Conservation (phyloP, 2,329 filamentous ascomycete genomes). For the Penicillium sp. region DNA sequence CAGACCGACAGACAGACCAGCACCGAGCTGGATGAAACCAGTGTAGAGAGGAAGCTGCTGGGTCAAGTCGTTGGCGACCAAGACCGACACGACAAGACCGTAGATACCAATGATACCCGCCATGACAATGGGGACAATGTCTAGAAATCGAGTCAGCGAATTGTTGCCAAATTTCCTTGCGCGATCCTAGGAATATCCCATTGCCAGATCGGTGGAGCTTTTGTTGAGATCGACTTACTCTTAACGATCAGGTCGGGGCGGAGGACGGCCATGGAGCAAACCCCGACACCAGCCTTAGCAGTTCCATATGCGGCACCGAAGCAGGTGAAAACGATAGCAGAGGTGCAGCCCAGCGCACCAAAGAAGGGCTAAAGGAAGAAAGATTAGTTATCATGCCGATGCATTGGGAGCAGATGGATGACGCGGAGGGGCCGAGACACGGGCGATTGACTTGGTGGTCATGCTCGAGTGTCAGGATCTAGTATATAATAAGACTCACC, state of each 20-base stretch:
- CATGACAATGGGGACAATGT: slow-evolving; percentile 99
- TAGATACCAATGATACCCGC: slow-evolving; percentile 99
- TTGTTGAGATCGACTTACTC: slow-evolving; percentile 65
- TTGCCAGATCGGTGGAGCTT: slow-evolving; percentile 14
- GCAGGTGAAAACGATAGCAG: slow-evolving; percentile 94
- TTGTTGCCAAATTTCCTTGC: neutral
- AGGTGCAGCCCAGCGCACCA: slow-evolving; percentile 94
- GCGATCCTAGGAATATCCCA: neutral
- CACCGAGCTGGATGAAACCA: slow-evolving; percentile 81
- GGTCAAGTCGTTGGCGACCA: slow-evolving; percentile 76
- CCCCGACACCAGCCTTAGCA: slow-evolving; percentile 98
- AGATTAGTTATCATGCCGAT: slow-evolving; percentile 15
- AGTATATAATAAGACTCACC: slow-evolving; percentile 65
- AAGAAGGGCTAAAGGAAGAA: slow-evolving; percentile 71
- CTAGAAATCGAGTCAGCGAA: slow-evolving; percentile 49
- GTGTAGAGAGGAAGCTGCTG: slow-evolving; percentile 74
- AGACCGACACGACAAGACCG: slow-evolving; percentile 81
- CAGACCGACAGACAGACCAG: slow-evolving; percentile 77
- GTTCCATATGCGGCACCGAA: slow-evolving; percentile 97
- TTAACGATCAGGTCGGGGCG: slow-evolving; percentile 98
- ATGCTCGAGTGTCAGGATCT: slow-evolving; percentile 15
- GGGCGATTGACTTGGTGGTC: slow-evolving; percentile 15
- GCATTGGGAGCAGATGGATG: neutral
- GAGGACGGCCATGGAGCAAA: slow-evolving; percentile 96
- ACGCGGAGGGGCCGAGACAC: slow-evolving; percentile 10